Evolutionary conservation across 1,284 basidiomycete genomes (phyloP).

Genomic region (Sanghuangporus sanghuang): DNA sequence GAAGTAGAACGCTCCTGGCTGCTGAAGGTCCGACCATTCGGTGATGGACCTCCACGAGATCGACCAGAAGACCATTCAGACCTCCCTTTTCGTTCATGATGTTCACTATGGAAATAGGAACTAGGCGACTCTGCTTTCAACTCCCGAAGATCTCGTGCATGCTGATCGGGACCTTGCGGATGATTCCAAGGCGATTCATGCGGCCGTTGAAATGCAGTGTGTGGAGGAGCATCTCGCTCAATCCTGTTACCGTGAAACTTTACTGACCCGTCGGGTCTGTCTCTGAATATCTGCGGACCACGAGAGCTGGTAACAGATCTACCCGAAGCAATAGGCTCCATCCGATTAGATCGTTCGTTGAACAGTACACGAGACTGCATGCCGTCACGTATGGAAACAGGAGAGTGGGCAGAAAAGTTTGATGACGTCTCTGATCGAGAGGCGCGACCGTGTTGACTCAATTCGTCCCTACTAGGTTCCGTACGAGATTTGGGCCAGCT

Average conservation of each 20-base stretch:
- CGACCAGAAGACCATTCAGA: not conserved
- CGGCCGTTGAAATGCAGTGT: slow-evolving; percentile 34
- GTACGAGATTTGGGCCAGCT: slow-evolving; percentile 77
- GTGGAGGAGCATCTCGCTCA: slow-evolving; percentile 42
- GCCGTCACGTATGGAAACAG: slow-evolving; percentile 27
- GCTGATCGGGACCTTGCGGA: slow-evolving; percentile 25
- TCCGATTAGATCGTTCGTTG: slow-evolving; percentile 82
- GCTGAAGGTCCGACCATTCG: not conserved
- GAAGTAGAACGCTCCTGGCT: slow-evolving; percentile 3
- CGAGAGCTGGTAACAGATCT: slow-evolving; percentile 22
- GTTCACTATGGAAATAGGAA: not conserved
- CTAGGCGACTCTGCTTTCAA: not conserved
- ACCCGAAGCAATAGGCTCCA: slow-evolving; percentile 50
- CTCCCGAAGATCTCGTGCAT: not conserved
- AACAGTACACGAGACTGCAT: slow-evolving; percentile 70
- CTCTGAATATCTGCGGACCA: slow-evolving; percentile 25
- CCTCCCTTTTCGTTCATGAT: not conserved
- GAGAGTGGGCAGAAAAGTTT: slow-evolving; percentile 30
- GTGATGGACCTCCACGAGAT: not conserved
- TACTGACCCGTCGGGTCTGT: slow-evolving; percentile 29
- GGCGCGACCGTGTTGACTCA: slow-evolving; percentile 34
- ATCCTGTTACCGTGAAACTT: slow-evolving; percentile 35
- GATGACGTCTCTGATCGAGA: slow-evolving; percentile 23
- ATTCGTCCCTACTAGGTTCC: slow-evolving; percentile 28
- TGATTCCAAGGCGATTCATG: slow-evolving; percentile 36